These are phyloP conservation scores for Penicillium argentinense DNA, from an alignment of 495 filamentous ascomycete genomes.

Conservation along the genomic window DNA sequence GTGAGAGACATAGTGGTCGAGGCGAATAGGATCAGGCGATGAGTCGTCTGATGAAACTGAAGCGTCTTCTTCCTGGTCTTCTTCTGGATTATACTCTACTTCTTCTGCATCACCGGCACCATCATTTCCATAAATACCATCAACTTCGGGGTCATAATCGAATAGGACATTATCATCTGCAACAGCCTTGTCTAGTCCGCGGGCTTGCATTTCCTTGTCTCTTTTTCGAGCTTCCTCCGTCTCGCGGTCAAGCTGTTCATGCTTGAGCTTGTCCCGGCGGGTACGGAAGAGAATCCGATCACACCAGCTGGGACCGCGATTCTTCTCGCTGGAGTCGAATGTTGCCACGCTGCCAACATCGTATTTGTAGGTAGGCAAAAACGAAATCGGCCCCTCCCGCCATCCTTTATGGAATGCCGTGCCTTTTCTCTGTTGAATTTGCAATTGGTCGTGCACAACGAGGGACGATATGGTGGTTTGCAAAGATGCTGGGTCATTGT, in stretches of 20 bases:
- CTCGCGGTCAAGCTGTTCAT: slow-evolving; percentile 65
- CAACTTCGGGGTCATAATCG: slow-evolving; percentile 84
- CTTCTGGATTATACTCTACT: slow-evolving; percentile 56
- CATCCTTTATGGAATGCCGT: slow-evolving; percentile 89
- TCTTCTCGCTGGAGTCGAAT: slow-evolving; percentile 95
- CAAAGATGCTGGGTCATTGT: slow-evolving; percentile 62
- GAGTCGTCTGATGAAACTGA: slow-evolving; percentile 17
- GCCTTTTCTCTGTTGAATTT: slow-evolving; percentile 64
- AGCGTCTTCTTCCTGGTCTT: slow-evolving; percentile 21
- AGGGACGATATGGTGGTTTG: slow-evolving; percentile 84
- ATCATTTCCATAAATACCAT: slow-evolving; percentile 52
- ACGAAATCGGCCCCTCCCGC: slow-evolving; percentile 83
- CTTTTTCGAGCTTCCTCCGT: slow-evolving; percentile 64
- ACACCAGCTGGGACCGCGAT: slow-evolving; percentile 92
- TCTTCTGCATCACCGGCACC: slow-evolving; percentile 33
- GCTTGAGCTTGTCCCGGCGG: slow-evolving; percentile 64
- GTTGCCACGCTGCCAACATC: slow-evolving; percentile 90
- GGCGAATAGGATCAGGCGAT: slow-evolving; percentile 50
- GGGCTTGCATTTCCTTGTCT: slow-evolving; percentile 82
- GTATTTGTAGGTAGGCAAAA: slow-evolving; percentile 94
- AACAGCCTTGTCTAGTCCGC: slow-evolving; percentile 69
- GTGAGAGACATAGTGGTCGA: slow-evolving; percentile 82
- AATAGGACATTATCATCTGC: slow-evolving; percentile 85
- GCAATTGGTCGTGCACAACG: slow-evolving; percentile 87
- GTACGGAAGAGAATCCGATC: slow-evolving; percentile 92